phyloP scores from a whole-genome alignment of 768 basidiomycete species.

The Pisolithus albus region DNA sequence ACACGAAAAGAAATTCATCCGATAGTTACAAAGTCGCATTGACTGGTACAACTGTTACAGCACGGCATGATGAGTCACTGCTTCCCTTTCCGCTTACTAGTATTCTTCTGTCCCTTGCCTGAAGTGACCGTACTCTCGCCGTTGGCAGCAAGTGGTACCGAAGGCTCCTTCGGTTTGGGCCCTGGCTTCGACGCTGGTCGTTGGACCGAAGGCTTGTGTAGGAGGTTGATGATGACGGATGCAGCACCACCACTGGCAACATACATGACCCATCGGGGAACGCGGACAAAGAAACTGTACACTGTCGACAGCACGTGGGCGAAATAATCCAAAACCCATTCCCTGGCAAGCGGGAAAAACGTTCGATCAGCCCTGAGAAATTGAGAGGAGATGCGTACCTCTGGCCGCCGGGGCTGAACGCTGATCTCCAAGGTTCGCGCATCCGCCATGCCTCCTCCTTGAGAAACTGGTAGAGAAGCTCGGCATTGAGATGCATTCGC shows the following conservation, averaged over 20 bases:
- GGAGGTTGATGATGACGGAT: constrained; percentile 57
- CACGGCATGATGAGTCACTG: constrained; percentile 2
- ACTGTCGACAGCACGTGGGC: constrained; percentile 41
- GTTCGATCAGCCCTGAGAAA: constrained; percentile 6
- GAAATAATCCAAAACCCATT: constrained; percentile 57
- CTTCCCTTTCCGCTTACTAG: constrained; percentile 25
- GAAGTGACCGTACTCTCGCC: constrained; percentile 12
- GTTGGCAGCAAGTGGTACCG: constrained; percentile 2
- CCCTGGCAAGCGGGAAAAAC: constrained; percentile 34
- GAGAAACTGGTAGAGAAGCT: constrained; percentile 60
- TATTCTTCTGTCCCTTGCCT: constrained; percentile 12
- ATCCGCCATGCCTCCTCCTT: constrained; percentile 54
- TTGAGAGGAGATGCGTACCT: constrained; percentile 38
- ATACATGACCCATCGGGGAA: constrained; percentile 73
- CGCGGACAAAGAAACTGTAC: constrained; percentile 44
- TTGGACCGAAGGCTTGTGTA: constrained; percentile 39
- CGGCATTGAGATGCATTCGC: constrained; percentile 52
- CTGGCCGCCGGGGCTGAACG: constrained; percentile 70
- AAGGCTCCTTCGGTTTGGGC: constrained; percentile 2
- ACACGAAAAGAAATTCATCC: neutral
- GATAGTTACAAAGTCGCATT: neutral
- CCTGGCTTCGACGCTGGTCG: constrained; percentile 4
- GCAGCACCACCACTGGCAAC: constrained; percentile 58
- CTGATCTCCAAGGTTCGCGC: constrained; percentile 61
- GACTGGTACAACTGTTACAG: no score